These are phyloP conservation scores for Cordyceps javanica DNA, from an alignment of 2,329 filamentous ascomycete species.

Conservation along the genomic window DNA sequence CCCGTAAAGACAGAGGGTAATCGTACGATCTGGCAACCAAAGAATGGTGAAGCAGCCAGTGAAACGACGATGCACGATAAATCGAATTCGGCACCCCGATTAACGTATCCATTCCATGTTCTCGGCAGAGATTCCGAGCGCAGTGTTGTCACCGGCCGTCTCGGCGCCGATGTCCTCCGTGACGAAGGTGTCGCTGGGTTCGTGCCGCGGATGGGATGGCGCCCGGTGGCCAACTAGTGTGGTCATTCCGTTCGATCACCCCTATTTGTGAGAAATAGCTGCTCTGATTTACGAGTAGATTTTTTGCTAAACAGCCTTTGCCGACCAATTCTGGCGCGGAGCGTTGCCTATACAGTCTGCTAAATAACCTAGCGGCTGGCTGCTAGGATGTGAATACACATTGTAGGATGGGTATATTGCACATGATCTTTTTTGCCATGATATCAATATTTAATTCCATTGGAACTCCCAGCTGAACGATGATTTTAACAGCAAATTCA, in stretches of 20 bases:
- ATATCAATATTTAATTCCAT: too few species aligned
- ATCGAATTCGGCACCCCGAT: constrained; percentile 15
- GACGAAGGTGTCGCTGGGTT: constrained; percentile 57
- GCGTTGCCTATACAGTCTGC: too few species aligned
- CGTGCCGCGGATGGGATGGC: constrained; percentile 55
- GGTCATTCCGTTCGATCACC: neutral
- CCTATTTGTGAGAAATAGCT: too few species aligned
- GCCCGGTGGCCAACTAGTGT: constrained; percentile 32
- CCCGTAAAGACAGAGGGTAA: constrained; percentile 23
- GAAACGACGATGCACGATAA: neutral
- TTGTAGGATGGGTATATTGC: too few species aligned
- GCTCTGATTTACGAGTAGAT: too few species aligned
- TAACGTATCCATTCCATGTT: constrained; percentile 55
- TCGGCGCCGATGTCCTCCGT: constrained; percentile 50
- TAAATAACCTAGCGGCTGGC: too few species aligned
- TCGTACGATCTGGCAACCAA: constrained; percentile 13
- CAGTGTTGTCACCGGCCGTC: constrained; percentile 61
- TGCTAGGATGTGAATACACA: too few species aligned
- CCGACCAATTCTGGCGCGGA: too few species aligned
- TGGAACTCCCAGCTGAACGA: too few species aligned
- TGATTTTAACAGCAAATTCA: neutral
- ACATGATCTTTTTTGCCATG: too few species aligned
- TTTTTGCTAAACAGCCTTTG: too few species aligned
- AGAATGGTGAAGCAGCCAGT: neutral
- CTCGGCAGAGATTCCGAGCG: constrained; percentile 53